Percentiles rank a stretch among this genome's conserved stretches.
Evolutionary conservation across 441 rosid genomes (phyloP).

Genomic region (Eruca vesicaria): DNA sequence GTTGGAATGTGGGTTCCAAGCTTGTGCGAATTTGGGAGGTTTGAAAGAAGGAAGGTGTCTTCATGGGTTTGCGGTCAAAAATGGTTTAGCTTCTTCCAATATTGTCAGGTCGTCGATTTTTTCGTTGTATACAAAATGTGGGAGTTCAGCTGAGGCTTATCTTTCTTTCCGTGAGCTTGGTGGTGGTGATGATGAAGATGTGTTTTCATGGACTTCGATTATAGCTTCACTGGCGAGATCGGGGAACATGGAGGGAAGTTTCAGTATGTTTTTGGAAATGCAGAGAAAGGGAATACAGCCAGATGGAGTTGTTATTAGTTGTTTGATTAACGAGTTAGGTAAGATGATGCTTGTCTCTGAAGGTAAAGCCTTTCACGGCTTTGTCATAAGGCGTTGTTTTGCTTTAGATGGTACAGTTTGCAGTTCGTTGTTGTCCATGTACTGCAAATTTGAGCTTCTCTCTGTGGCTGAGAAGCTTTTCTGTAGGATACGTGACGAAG

Average conservation of each 20-base stretch:
- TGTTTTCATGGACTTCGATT: constrained; percentile 64
- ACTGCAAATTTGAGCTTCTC: constrained; percentile 53
- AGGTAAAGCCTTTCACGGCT: constrained; percentile 64
- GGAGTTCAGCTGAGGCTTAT: constrained; percentile 41
- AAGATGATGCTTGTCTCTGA: constrained; percentile 34
- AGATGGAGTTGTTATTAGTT: constrained; percentile 55
- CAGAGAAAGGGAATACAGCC: constrained; percentile 38
- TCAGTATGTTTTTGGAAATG: constrained; percentile 56
- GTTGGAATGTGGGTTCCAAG: constrained; percentile 56
- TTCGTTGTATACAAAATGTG: constrained; percentile 54
- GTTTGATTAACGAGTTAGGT: constrained; percentile 50
- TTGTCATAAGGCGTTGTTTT: constrained; percentile 43
- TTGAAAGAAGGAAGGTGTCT: constrained; percentile 49
- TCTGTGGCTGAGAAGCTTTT: constrained; percentile 47
- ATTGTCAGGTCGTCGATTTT: constrained; percentile 45
- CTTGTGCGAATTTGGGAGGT: constrained; percentile 50
- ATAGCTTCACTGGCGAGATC: constrained; percentile 51
- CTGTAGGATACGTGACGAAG: constrained; percentile 8
- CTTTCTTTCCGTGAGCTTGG: constrained; percentile 47
- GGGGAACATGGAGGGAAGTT: constrained; percentile 42
- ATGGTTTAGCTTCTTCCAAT: constrained; percentile 41
- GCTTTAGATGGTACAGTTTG: constrained; percentile 38
- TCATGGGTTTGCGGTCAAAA: constrained; percentile 51
- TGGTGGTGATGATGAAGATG: constrained; percentile 42
- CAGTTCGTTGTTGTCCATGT: constrained; percentile 55